These are phyloP conservation scores for Pleurotus platypus DNA, from an alignment of 768 basidiomycete species.

Conservation along the genomic window DNA sequence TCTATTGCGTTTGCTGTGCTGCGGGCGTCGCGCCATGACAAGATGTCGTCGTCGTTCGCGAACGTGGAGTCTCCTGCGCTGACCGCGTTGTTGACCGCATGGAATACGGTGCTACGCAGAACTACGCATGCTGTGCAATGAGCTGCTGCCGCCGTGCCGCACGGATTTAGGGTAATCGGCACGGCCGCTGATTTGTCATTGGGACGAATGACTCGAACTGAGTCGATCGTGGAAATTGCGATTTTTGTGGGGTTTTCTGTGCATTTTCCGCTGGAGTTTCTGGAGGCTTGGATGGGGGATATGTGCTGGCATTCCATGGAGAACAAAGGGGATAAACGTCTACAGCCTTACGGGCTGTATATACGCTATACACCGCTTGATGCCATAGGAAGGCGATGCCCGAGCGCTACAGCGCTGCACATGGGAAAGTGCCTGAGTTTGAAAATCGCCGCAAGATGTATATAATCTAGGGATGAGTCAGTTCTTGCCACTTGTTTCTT, in stretches of 20 bases:
- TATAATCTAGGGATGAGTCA: conserved; percentile 7
- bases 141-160: background rate
- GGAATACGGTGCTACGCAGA: background rate
- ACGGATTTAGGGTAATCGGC: conserved; percentile 4
- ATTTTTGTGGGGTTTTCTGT: background rate
- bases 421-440: conserved; percentile 8
- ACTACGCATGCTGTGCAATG: conserved; percentile 2
- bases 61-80: no score
- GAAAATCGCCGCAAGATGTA: background rate
- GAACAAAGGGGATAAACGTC: no score
- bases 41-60: no score
- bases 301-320: background rate
- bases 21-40: no score
- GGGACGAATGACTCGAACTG: background rate
- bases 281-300: background rate
- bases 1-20: no score
- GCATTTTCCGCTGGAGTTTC: background rate
- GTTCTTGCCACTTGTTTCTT: background rate
- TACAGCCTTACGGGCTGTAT: background rate
- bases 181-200: background rate
- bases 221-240: background rate
- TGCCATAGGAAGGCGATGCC: background rate
- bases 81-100: background rate
- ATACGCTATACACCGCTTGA: background rate
- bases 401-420: background rate